These are phyloP conservation scores for Plasmopara muralis DNA, from an alignment of 352 stramenopile genomes.

Conservation along the genomic window DNA sequence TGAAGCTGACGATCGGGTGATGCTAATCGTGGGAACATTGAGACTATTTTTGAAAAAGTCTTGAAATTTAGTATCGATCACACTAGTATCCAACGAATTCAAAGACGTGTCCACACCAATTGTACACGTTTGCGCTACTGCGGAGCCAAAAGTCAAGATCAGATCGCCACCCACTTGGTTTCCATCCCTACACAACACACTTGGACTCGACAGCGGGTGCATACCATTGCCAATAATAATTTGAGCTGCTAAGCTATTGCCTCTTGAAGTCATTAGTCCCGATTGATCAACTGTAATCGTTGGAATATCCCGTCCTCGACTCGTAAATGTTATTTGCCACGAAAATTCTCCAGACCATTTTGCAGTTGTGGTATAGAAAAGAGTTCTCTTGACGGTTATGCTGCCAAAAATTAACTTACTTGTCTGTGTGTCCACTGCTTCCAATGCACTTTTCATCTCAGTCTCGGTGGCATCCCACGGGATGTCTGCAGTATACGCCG, in stretches of 20 bases:
- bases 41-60: conserved; percentile 42
- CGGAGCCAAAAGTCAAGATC: conserved; percentile 38
- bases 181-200: conserved; percentile 65
- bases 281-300: conserved; percentile 39
- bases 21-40: conserved; percentile 30
- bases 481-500: conserved; percentile 27
- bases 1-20: conserved; percentile 52
- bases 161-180: conserved; percentile 90
- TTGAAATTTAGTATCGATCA: conserved; percentile 34
- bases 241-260: conserved; percentile 14
- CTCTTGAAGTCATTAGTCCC: conserved; percentile 17
- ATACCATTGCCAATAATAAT: conserved; percentile 41
- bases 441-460: conserved; percentile 43
- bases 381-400: conserved; percentile 67
- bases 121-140: conserved; percentile 42
- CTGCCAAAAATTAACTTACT: conserved; percentile 73
- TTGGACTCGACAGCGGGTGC: conserved; percentile 11
- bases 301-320: conserved; percentile 79
- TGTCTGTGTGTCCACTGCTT: conserved; percentile 26
- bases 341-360: conserved; percentile 92
- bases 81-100: conserved; percentile 13
- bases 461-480: conserved; percentile 72
- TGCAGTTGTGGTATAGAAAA: conserved; percentile 66
- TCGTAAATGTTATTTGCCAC: conserved; percentile 91
- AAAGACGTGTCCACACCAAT: conserved; percentile 39